These are phyloP conservation scores for Clathrus columnatus DNA, from an alignment of 768 basidiomycete genomes.

Conservation along the genomic window DNA sequence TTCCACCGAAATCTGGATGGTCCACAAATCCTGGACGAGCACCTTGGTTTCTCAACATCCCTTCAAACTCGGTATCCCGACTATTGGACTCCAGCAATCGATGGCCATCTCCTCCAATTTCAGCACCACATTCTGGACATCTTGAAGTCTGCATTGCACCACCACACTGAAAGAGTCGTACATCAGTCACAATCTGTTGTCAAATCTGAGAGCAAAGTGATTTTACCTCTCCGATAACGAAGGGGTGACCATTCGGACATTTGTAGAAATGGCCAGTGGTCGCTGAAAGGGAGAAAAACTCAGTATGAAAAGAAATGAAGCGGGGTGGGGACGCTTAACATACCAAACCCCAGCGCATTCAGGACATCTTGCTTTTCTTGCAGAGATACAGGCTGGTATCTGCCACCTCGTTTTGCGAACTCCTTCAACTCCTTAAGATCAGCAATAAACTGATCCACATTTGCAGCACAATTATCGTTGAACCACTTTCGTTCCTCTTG, in stretches of 20 bases:
- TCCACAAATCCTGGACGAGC: too few relatives aligned
- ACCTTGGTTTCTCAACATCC: slow-evolving; percentile 28
- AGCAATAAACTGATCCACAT: slow-evolving; percentile 33
- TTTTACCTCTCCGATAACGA: slow-evolving; percentile 60
- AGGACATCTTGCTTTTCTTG: slow-evolving; percentile 46
- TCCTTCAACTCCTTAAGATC: slow-evolving; percentile 30
- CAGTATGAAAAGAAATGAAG: too few relatives aligned
- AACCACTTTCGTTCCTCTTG: too few relatives aligned
- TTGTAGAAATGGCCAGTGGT: slow-evolving; percentile 26
- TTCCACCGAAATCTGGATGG: too few relatives aligned
- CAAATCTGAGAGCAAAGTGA: slow-evolving; percentile 8
- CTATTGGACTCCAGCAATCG: slow-evolving; percentile 34
- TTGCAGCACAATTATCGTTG: too few relatives aligned
- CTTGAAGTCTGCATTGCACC: slow-evolving; percentile 39
- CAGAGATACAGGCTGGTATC: slow-evolving; percentile 44
- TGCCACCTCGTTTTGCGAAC: slow-evolving; percentile 32
- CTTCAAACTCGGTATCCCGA: slow-evolving; percentile 38
- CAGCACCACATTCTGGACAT: slow-evolving; percentile 52
- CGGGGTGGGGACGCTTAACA: too few relatives aligned
- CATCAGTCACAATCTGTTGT: background rate
- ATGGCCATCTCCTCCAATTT: slow-evolving; percentile 44
- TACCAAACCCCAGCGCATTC: slow-evolving; percentile 40
- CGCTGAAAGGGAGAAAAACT: slow-evolving; percentile 21
- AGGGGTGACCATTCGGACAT: slow-evolving; percentile 49
- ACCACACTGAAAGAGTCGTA: slow-evolving; percentile 47